Evolutionary conservation across 176 grass and related monocot genomes (phyloP).

Genomic region (Bothriochloa decipiens): DNA sequence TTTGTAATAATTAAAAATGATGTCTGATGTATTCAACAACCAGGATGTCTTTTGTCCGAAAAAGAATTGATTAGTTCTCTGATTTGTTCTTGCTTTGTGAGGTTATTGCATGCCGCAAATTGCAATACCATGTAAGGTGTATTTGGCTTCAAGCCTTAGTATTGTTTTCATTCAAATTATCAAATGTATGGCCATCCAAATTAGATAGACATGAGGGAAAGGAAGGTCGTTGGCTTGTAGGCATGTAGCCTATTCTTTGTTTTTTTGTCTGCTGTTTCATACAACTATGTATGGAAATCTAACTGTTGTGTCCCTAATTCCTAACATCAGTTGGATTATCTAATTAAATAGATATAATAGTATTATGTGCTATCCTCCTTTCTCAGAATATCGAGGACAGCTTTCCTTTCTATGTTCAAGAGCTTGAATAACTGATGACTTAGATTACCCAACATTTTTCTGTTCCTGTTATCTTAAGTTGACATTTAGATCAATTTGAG

Average conservation of each 20-base stretch:
- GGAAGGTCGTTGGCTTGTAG: not conserved
- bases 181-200: not conserved
- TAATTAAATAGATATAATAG: not conserved
- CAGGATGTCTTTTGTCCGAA: slow-evolving; percentile 9
- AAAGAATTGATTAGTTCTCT: slow-evolving; percentile 7
- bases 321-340: not conserved
- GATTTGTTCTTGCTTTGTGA: not conserved
- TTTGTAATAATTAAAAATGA: not conserved
- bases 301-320: not conserved
- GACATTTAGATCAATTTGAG: not conserved
- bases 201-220: not conserved
- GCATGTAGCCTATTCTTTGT: no score
- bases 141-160: not conserved
- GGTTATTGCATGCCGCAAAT: not conserved
- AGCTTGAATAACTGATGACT: slow-evolving; percentile 24
- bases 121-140: not conserved
- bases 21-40: not conserved
- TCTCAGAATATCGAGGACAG: not conserved
- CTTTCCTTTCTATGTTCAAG: slow-evolving; percentile 11
- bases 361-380: not conserved
- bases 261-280: not conserved
- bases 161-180: not conserved
- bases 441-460: slow-evolving; percentile 20
- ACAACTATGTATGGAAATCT: not conserved
- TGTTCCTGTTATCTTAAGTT: slow-evolving; percentile 8